Evolutionary conservation across 2,329 filamentous ascomycete genomes (phyloP).

Genomic region (Sordariomycetes sp.): DNA sequence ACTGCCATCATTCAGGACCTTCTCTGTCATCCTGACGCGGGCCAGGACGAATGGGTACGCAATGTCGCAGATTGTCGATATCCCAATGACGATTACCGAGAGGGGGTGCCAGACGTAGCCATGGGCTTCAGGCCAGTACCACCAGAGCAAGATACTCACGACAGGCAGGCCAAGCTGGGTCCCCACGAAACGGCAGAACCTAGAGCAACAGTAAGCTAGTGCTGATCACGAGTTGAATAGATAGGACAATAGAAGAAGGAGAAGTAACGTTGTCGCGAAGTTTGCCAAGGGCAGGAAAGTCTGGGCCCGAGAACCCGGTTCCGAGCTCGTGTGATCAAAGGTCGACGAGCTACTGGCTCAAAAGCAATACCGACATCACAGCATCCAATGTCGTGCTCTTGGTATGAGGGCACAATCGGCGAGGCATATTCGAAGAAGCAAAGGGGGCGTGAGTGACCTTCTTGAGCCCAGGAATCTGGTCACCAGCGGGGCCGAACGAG

Average conservation of each 20-base stretch:
- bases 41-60: conserved; percentile 33
- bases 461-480: neutral
- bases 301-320: too few species aligned
- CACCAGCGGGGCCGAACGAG: neutral
- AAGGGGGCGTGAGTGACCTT: neutral
- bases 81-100: conserved; percentile 29
- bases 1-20: conserved; percentile 25
- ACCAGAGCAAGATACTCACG: conserved; percentile 32
- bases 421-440: too few species aligned
- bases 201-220: conserved; percentile 10
- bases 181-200: conserved; percentile 32
- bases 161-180: conserved; percentile 30
- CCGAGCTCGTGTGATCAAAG: too few species aligned
- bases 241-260: too few species aligned
- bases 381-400: too few species aligned
- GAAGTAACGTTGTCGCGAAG: too few species aligned
- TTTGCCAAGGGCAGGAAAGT: too few species aligned
- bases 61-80: conserved; percentile 30
- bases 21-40: conserved; percentile 27
- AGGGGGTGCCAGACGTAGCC: conserved; percentile 33
- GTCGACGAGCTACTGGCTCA: too few species aligned
- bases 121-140: conserved; percentile 41
- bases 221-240: too few species aligned
- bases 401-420: too few species aligned
- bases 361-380: neutral